Conservation (phyloP, 2,329 filamentous ascomycete genomes). For the Paraconiothyrium brasiliense region DNA sequence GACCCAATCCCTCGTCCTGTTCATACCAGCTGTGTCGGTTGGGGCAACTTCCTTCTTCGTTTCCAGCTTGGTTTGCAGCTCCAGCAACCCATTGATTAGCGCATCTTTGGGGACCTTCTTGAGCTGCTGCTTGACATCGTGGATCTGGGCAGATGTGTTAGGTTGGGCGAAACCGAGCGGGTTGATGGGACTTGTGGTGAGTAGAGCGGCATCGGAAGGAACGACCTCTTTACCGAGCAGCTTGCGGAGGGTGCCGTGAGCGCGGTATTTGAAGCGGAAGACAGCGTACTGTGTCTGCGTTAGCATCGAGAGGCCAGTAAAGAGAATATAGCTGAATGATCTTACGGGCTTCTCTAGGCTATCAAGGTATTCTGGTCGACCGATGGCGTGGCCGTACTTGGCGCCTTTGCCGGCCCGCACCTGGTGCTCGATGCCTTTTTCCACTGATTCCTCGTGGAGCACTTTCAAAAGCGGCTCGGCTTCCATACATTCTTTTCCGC, state of each 20-base stretch:
- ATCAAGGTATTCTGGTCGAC: conserved; percentile 55
- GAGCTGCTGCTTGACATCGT: conserved; percentile 26
- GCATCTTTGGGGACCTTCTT: conserved; percentile 38
- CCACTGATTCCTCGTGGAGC: conserved; percentile 19
- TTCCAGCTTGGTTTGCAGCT: conserved; percentile 35
- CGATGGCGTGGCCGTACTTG: conserved; percentile 49
- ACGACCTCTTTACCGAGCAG: conserved; percentile 36
- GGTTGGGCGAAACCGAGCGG: not conserved
- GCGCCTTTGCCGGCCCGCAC: conserved; percentile 48
- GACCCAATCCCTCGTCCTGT: conserved; percentile 35
- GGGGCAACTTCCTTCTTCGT: conserved; percentile 1
- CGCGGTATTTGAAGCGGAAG: conserved; percentile 60
- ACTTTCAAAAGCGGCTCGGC: conserved; percentile 36
- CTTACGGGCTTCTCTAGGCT: conserved; percentile 35
- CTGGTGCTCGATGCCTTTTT: conserved; percentile 40
- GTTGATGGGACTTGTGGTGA: not conserved
- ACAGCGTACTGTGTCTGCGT: conserved; percentile 53
- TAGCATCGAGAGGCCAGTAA: not conserved
- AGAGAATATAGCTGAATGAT: too few relatives aligned
- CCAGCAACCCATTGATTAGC: conserved; percentile 24
- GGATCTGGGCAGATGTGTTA: conserved; percentile 9
- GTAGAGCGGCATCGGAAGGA: not conserved
- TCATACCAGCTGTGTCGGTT: conserved; percentile 22
- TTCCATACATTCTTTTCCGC: conserved; percentile 28
- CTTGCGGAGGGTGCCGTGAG: conserved; percentile 39